phyloP scores from a whole-genome alignment of 495 filamentous ascomycete genomes.

The Penicillium fimorum region DNA sequence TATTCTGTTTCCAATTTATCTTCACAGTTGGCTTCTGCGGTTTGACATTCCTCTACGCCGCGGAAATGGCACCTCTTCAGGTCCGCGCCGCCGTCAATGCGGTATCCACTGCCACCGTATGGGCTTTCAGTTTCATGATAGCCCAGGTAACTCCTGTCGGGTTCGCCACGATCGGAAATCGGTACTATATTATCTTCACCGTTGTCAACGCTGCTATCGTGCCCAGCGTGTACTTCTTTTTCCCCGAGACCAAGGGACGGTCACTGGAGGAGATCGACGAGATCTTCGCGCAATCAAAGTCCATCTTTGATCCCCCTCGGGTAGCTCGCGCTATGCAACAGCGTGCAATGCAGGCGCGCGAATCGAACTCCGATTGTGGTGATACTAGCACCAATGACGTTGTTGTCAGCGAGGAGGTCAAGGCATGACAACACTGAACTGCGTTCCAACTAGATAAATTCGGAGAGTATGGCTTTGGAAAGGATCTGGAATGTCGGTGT shows the following conservation, averaged over 20 bases:
- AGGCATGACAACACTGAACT: background rate
- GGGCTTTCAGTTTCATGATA: constrained; percentile 55
- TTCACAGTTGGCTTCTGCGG: constrained; percentile 56
- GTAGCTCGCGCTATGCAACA: constrained; percentile 30
- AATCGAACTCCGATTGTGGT: constrained; percentile 2
- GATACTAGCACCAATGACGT: background rate
- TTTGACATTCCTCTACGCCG: constrained; percentile 63
- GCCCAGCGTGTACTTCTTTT: constrained; percentile 56
- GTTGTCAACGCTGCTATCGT: constrained; percentile 48
- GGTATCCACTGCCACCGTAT: constrained; percentile 62
- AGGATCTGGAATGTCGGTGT: too few relatives aligned
- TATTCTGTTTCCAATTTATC: constrained; percentile 44
- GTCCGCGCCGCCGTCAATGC: constrained; percentile 67
- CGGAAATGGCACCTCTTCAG: constrained; percentile 66
- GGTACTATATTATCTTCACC: constrained; percentile 52
- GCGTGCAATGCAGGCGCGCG: background rate
- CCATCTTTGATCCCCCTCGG: constrained; percentile 31
- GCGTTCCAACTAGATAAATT: too few relatives aligned
- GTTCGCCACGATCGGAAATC: constrained; percentile 43
- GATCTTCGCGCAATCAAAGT: constrained; percentile 51
- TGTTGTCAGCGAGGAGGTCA: constrained; percentile 2
- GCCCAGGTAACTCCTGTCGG: constrained; percentile 47
- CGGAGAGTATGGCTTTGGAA: too few relatives aligned
- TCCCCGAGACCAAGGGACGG: constrained; percentile 55
- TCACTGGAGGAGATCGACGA: constrained; percentile 78